Conservation (phyloP, 306 rosid genomes). For the Cucumis sativus region Cucumber_9930_V3 NC_026661.2:5270001-5270500, state of each 20-base stretch:
- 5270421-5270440: constrained; percentile 56
- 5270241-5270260: constrained; percentile 73
- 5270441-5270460: constrained; percentile 58
- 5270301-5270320: constrained; percentile 80
- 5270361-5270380: constrained; percentile 49
- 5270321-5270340: constrained; percentile 53
- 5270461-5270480: constrained; percentile 66
- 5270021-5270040: constrained; percentile 87
- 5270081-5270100: constrained; percentile 95
- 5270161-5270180: constrained; percentile 88
- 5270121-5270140: constrained; percentile 94
- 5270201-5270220: constrained; percentile 86
- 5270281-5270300: constrained; percentile 91
- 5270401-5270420: constrained; percentile 66
- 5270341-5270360: constrained; percentile 51
- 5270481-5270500: constrained; percentile 77
- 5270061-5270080: constrained; percentile 98
- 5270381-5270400: constrained; percentile 52
- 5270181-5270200: constrained; percentile 76
- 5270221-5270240: constrained; percentile 74
- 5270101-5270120: constrained; percentile 99
- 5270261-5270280: constrained; percentile 59
- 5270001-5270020: constrained; percentile 95
- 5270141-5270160: constrained; percentile 91
- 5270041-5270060: constrained; percentile 99